Evolutionary conservation across 352 stramenopile genomes (phyloP).

Genomic region (Phytophthora capsici): DNA sequence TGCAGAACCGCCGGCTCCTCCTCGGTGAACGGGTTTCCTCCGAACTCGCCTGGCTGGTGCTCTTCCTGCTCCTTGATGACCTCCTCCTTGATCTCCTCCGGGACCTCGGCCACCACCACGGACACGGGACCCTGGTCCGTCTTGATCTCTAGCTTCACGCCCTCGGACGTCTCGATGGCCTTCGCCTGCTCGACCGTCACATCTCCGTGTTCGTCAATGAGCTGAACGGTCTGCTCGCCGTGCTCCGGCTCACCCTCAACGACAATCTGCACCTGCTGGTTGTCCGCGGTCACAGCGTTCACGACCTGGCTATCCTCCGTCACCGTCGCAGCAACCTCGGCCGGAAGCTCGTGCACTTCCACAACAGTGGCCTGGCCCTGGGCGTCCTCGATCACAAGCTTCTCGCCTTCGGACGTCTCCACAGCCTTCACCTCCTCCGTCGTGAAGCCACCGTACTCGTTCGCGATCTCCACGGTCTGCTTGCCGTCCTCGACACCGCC

Average conservation of each 20-base stretch:
- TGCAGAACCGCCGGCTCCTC: not conserved
- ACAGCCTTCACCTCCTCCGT: not conserved
- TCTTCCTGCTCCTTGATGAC: not conserved
- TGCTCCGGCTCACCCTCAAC: not conserved
- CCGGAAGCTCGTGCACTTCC: not conserved
- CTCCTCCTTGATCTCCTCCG: not conserved
- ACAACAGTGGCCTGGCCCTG: not conserved
- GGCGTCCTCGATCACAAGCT: not conserved
- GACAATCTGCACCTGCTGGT: not conserved
- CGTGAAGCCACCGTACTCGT: not conserved
- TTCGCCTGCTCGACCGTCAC: not conserved
- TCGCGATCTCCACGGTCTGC: not conserved
- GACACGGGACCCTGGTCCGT: not conserved
- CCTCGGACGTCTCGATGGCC: not conserved
- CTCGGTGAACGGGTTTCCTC: too few species aligned
- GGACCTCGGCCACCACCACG: not conserved
- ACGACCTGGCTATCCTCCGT: not conserved
- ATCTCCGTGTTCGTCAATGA: not conserved
- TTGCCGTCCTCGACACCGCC: not conserved
- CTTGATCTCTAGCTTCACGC: not conserved
- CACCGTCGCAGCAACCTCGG: not conserved
- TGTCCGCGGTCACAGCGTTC: not conserved
- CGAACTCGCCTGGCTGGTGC: too few species aligned
- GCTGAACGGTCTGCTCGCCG: not conserved
- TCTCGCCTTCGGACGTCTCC: not conserved